Base-by-base conservation (phyloP, 2,329 filamentous ascomycete genomes). In the Alternaria ethzedia region DNA sequence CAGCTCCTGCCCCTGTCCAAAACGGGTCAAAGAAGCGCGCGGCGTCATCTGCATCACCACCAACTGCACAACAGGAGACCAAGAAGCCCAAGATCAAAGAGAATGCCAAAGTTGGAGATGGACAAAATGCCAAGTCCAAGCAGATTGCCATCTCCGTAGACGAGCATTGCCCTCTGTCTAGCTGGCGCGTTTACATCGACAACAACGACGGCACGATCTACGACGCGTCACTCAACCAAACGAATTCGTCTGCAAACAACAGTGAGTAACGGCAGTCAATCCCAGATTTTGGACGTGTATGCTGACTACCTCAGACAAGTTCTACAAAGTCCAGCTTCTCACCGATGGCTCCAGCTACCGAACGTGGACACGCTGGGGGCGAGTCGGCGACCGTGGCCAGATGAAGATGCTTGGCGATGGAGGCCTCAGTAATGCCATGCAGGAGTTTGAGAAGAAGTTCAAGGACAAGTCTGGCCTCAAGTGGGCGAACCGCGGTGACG, bases 301-400 rank as follows among this genome's bases (percentile, higher is more conserved):
- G n/a, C 58, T 61, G 23, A 61, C 20, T 12, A 12, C 17, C 15
- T 21, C 12, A 61, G 58, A 96, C 79, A 96, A 96, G 70, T 95
- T 94, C 77, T 95, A 94, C 74, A 87, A 88, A 26, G 78, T 94
- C 26, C 91, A 95, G 63, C 41, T 62, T 25, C 41, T 64, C 26
- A 46, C 46, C 20, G 45, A 54, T 45, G 67, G 69, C 26, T 54
- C 60, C 15, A 63, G 74, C 9, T 91, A 84, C 76, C 81, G 83
- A 46, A 89, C 87, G 0, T 95, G 91, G 91, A 93, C 90, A 3
- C 86, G 92, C 60, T 96, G 91, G 92, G 93, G 93, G 21, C 88
- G 93, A 21, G 92, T 96, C 5, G 86, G 86, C 5, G 86, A 87
- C 66, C 69, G 65, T 23, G 86, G 86, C 2, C 82, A 86, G 63